Base-by-base conservation (phyloP, 148 eudicot genomes). In the Rhododendron kiyosumense region DNA sequence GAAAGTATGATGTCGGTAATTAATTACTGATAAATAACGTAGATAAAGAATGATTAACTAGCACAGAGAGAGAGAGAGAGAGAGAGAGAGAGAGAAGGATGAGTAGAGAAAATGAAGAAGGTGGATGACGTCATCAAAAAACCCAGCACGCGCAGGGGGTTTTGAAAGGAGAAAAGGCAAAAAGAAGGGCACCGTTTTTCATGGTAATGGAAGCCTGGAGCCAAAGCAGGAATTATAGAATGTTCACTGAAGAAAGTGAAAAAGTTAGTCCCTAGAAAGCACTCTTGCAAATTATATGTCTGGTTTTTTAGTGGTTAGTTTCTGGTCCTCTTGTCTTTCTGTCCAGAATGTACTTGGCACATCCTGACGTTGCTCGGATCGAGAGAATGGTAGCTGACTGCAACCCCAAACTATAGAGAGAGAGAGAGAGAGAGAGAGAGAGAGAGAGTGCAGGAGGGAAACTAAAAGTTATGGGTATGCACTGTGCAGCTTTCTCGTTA, bases 281-380 rank as follows among this genome's bases (percentile, higher is more conserved):
- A 49, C 13, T 84, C 80, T 74, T 32, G 69, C 15, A 36, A 30
- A 43, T 41, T 41, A 41, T n/a, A 75, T 84, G 81, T 54, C 61
- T 84, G 52, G 26, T 76, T 76, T 54, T 18, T 28, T 15, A 26
- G 12, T 71, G n/a, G 8, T 46, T 77, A 76, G 45, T 34, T 7
- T 34, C 86, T 84, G 81, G 77, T 48, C 52, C 49, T 52, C 7
- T 76, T 84, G 86, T 76, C 86, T 84, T 59, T 76, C 67, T 84
- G 86, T 84, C 86, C 28, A 75, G 73, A 84, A 75, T 74, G 76
- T 73, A 17, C 48, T 1, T 11, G 81, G 36, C 81, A 84, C 77
- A 7, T 43, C 38, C 76, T 69, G 77, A 83, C 85, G 28, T 67
- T 75, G 6, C 49, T n/a, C 77, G 2, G 74, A 61, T 78, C 81